phyloP scores from a whole-genome alignment of 1,284 basidiomycete species.

The Peniophora sp. region DNA sequence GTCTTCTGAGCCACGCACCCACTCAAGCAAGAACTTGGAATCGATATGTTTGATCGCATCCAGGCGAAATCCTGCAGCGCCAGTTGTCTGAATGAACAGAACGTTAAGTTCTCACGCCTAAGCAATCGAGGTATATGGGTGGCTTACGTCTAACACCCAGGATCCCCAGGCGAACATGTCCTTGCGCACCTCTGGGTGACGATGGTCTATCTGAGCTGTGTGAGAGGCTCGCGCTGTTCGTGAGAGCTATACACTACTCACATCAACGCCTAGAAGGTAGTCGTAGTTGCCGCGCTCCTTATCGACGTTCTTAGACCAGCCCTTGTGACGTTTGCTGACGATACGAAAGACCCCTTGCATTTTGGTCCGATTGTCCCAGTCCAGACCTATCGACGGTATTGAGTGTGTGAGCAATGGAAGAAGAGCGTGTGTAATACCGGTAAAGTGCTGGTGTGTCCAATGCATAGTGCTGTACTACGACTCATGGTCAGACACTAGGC shows the following conservation, averaged over 20 bases:
- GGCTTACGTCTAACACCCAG: slow-evolving; percentile 60
- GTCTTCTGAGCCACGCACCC: slow-evolving; percentile 36
- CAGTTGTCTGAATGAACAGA: slow-evolving; percentile 52
- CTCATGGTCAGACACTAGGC: background rate
- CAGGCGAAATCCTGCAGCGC: slow-evolving; percentile 75
- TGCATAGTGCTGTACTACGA: slow-evolving; percentile 58
- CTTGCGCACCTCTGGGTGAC: slow-evolving; percentile 70
- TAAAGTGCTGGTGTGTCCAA: slow-evolving; percentile 70
- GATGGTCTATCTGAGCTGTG: slow-evolving; percentile 65
- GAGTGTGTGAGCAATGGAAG: background rate
- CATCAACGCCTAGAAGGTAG: slow-evolving; percentile 69
- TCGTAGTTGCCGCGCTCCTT: slow-evolving; percentile 72
- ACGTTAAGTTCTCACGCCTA: background rate
- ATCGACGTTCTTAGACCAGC: slow-evolving; percentile 68
- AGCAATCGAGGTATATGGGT: background rate
- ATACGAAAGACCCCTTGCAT: slow-evolving; percentile 61
- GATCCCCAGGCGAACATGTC: slow-evolving; percentile 61
- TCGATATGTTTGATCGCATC: slow-evolving; percentile 88
- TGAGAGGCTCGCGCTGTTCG: slow-evolving; percentile 3
- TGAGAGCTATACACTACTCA: slow-evolving; percentile 22
- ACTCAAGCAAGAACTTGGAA: slow-evolving; percentile 51
- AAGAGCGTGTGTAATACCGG: slow-evolving; percentile 34
- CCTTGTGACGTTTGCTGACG: slow-evolving; percentile 43
- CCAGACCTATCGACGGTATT: slow-evolving; percentile 49
- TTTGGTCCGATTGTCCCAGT: slow-evolving; percentile 73